Evolutionary conservation across 164 flowering plant genomes (phyloP).

Genomic region (Litsea cubeba): DNA sequence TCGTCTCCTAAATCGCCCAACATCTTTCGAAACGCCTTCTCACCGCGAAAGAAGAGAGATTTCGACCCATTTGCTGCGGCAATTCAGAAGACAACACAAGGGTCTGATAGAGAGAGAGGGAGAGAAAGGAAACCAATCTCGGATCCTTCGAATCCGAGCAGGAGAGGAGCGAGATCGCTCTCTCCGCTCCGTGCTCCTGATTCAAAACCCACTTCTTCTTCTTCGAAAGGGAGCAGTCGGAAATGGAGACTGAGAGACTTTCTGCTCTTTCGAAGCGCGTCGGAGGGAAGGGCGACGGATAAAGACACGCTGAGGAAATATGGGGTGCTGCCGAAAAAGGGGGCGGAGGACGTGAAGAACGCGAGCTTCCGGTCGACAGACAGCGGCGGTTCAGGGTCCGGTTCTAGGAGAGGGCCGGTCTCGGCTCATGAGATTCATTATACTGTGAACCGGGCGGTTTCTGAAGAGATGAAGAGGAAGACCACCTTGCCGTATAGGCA

Average conservation of each 20-base stretch:
- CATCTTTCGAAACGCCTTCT: conserved; percentile 32
- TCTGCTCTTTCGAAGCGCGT: conserved; percentile 81
- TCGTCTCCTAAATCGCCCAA: conserved; percentile 25
- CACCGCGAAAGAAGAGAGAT: conserved; percentile 30
- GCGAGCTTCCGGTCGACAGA: conserved; percentile 44
- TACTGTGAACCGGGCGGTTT: conserved; percentile 61
- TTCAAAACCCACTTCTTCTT: background rate
- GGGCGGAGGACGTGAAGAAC: conserved; percentile 36
- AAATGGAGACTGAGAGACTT: conserved; percentile 80
- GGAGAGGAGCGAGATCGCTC: conserved; percentile 52
- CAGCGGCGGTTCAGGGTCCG: conserved; percentile 24
- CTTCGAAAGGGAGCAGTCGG: conserved; percentile 8
- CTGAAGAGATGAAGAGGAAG: conserved; percentile 69
- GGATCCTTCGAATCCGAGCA: conserved; percentile 22
- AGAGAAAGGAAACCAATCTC: conserved; percentile 28
- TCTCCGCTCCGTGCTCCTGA: conserved; percentile 52
- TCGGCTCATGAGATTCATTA: conserved; percentile 89
- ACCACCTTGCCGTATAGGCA: conserved; percentile 81
- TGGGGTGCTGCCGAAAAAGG: conserved; percentile 27
- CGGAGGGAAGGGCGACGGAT: conserved; percentile 76
- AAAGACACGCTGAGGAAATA: conserved; percentile 66
- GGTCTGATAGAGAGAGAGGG: conserved; percentile 35
- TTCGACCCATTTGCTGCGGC: conserved; percentile 25
- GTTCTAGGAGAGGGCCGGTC: conserved; percentile 35
- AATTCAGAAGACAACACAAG: conserved; percentile 13